Evolutionary conservation across 331 rosid species (phyloP), one percentile per base, ranked within the genome.

Genomic region (Malus hybrid): DNA sequence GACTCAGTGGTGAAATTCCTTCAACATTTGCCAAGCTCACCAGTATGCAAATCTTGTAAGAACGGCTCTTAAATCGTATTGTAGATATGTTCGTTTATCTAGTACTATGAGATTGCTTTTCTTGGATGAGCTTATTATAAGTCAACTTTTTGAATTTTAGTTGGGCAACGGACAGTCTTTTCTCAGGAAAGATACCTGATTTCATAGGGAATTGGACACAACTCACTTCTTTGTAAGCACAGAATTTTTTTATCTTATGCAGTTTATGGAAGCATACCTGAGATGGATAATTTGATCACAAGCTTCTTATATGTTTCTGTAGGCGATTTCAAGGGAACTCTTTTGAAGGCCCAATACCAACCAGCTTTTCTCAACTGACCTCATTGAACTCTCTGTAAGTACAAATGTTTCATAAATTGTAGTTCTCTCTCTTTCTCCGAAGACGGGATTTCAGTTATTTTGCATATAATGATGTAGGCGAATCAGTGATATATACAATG

Each of bases 401-500:
- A 28, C 39, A 72, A 56, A 76, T 66, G 16, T 32, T 6, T 56
- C 11, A 61, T 33, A 32, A 5, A 4, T 20, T 70, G 30, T 13
- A 33, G 2, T 4, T 30, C 32, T 28, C 13, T 72, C 56, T 34
- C 74, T 15, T 19, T 80, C 26, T 67, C 33, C 10, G 46, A 80
- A 77, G 33, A 28, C 15, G n/a, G 22, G 53, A 12, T 39, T 14
- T 42, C 64, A 52, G 2, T 14, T 26, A 44, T 79, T 79, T 42
- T 70, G 28, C 14, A 5, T 68, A 33, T 58, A 42, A 73, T 73
- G 24, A 77, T 84, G 85, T 42, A 90, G 97, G 90, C 82, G 85
- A 73, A 93, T 90, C 63, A 71, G 91, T 72, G 88, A 79, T 74
- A 61, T 93, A 57, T 86, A 85, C 28, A 83, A 90, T 76, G 94